Percentiles rank a stretch among this genome's conserved stretches.
Evolutionary conservation across 108 stramenopile species (phyloP).

Genomic region (Tribonema minus): DNA sequence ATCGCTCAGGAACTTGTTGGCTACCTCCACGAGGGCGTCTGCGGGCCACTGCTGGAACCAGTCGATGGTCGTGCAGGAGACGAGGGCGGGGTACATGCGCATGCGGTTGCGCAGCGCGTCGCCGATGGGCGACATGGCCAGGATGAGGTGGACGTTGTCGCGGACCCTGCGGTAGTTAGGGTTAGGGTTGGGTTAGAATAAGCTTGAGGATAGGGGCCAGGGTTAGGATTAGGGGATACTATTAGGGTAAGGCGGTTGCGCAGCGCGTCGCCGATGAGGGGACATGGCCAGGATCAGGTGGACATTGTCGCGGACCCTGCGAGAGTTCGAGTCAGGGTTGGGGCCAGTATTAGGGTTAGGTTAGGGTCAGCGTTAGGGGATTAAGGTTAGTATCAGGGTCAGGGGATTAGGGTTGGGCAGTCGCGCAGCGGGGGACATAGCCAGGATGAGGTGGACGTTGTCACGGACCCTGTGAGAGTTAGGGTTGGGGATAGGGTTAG

Average conservation of each 20-base stretch:
- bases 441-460: conserved; percentile 63
- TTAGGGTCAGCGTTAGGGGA: too few species aligned
- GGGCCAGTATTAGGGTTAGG: too few species aligned
- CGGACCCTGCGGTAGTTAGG: conserved; percentile 18
- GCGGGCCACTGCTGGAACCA: conserved; percentile 67
- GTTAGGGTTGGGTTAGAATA: too few species aligned
- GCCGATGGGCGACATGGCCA: conserved; percentile 65
- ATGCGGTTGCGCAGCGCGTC: conserved; percentile 58
- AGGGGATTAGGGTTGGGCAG: too few species aligned
- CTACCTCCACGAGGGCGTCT: conserved; percentile 64
- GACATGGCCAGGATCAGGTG: conserved; percentile 64
- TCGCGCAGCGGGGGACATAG: conserved; percentile 64
- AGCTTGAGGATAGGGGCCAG: too few species aligned
- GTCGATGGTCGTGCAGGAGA: conserved; percentile 65
- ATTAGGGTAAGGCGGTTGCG: too few species aligned
- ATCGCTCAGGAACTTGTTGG: conserved; percentile 45
- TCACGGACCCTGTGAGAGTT: conserved; percentile 29
- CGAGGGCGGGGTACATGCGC: conserved; percentile 60
- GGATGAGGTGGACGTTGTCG: conserved; percentile 60
- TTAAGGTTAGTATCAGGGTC: too few species aligned
- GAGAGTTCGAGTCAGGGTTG: too few species aligned
- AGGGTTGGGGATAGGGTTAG: conserved; percentile 17
- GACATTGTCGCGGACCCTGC: conserved; percentile 54
- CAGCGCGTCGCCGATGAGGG: conserved; percentile 60
- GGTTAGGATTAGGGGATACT: too few species aligned